Percentiles rank a stretch among this genome's conserved stretches.
Conservation (phyloP, 208 protist genomes). For the Crithidia thermophila region DNA sequence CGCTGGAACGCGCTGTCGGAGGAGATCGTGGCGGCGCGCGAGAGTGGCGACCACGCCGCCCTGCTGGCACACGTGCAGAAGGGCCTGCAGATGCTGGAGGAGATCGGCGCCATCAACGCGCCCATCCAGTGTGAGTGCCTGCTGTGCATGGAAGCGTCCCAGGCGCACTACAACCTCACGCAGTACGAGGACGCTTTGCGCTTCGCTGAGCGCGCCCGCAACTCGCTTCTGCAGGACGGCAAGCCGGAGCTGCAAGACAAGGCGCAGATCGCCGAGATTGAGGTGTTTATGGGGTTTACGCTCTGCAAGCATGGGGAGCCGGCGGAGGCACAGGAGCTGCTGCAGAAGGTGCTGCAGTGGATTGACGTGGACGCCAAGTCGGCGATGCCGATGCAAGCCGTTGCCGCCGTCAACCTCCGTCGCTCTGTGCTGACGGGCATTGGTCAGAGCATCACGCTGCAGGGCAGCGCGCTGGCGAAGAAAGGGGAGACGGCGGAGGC, state of each 20-base stretch:
- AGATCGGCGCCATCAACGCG: slow-evolving; percentile 68
- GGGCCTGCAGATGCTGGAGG: slow-evolving; percentile 67
- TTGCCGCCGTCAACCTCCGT: slow-evolving; percentile 84
- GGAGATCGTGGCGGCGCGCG: slow-evolving; percentile 51
- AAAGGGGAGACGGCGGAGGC: slow-evolving; percentile 47
- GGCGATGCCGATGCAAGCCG: slow-evolving; percentile 86
- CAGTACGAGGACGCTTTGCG: slow-evolving; percentile 59
- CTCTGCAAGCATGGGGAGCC: slow-evolving; percentile 51
- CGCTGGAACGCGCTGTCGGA: slow-evolving; percentile 78
- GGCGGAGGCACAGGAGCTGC: slow-evolving; percentile 57
- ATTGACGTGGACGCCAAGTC: slow-evolving; percentile 85
- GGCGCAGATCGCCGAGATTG: slow-evolving; percentile 76
- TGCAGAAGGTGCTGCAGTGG: slow-evolving; percentile 78
- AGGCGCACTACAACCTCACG: slow-evolving; percentile 80
- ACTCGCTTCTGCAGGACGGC: slow-evolving; percentile 46
- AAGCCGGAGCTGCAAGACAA: slow-evolving; percentile 61
- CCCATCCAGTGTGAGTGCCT: slow-evolving; percentile 88
- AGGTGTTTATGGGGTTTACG: slow-evolving; percentile 75
- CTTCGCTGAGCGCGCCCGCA: slow-evolving; percentile 47
- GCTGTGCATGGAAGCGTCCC: slow-evolving; percentile 82
- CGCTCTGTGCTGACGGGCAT: slow-evolving; percentile 81
- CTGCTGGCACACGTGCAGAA: slow-evolving; percentile 53
- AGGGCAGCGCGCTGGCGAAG: slow-evolving; percentile 35
- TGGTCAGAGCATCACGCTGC: slow-evolving; percentile 47
- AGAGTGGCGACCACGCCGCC: slow-evolving; percentile 33